These are phyloP conservation scores for Rhizophagus prolifer DNA, from an alignment of 192 early-diverging fungal genomes.

Conservation along the genomic window DNA sequence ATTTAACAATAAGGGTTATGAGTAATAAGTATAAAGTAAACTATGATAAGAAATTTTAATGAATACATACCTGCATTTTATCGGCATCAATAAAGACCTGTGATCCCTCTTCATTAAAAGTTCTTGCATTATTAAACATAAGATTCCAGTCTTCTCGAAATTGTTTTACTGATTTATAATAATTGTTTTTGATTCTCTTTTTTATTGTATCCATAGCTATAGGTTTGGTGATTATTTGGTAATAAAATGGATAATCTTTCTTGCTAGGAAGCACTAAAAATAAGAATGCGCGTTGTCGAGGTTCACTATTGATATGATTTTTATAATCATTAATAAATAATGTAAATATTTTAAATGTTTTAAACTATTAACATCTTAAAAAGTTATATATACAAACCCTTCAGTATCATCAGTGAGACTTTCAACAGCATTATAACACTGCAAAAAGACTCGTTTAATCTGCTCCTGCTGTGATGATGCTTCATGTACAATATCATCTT, in stretches of 20 bases:
- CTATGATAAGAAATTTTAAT: not conserved
- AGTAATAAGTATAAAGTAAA: not conserved
- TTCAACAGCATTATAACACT: constrained; percentile 63
- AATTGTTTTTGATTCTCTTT: constrained; percentile 63
- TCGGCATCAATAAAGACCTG: constrained; percentile 88
- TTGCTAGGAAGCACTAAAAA: constrained; percentile 76
- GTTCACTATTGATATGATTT: constrained; percentile 16
- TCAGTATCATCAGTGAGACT: constrained; percentile 50
- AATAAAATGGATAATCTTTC: constrained; percentile 85
- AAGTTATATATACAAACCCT: constrained; percentile 32
- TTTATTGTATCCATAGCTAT: constrained; percentile 89
- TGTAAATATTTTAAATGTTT: not conserved
- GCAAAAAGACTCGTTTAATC: constrained; percentile 57
- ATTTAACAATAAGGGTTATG: not conserved
- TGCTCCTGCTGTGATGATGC: constrained; percentile 49
- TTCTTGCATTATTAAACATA: constrained; percentile 91
- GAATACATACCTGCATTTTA: constrained; percentile 46
- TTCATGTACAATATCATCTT: constrained; percentile 46
- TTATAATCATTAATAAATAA: not conserved
- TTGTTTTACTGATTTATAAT: constrained; percentile 63
- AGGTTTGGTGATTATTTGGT: constrained; percentile 82
- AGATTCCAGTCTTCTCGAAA: constrained; percentile 81
- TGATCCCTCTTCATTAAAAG: constrained; percentile 90
- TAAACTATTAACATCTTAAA: not conserved
- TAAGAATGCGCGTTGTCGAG: constrained; percentile 68